These are phyloP conservation scores for Colletotrichum sojae DNA, from an alignment of 2,329 filamentous ascomycete genomes.

Conservation along the genomic window DNA sequence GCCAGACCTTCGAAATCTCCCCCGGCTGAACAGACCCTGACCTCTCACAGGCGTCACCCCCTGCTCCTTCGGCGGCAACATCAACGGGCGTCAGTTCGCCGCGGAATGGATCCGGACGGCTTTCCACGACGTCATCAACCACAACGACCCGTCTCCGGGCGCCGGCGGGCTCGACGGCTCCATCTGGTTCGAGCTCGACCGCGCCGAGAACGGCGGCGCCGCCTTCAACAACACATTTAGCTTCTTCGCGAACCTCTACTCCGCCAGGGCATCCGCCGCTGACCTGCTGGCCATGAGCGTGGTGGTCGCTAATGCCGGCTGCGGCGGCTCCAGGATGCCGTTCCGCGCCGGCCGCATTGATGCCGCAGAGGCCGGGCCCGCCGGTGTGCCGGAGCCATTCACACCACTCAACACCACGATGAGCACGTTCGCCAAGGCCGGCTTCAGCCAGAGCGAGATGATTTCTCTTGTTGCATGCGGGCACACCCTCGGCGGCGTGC, in stretches of 20 bases:
- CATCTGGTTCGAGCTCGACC: slow-evolving; percentile 49
- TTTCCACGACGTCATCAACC: slow-evolving; percentile 50
- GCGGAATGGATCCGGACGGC: slow-evolving; percentile 52
- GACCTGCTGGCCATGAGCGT: slow-evolving; percentile 52
- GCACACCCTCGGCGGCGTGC: slow-evolving; percentile 46
- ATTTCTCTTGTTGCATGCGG: slow-evolving; percentile 46
- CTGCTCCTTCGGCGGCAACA: slow-evolving; percentile 43
- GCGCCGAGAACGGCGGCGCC: slow-evolving; percentile 47
- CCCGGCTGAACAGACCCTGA: background rate
- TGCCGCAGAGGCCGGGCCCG: slow-evolving; percentile 44
- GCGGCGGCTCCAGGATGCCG: slow-evolving; percentile 45
- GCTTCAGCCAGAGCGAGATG: slow-evolving; percentile 45
- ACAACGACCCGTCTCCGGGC: slow-evolving; percentile 45
- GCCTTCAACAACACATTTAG: slow-evolving; percentile 50
- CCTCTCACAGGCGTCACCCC: slow-evolving; percentile 33
- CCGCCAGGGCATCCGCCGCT: slow-evolving; percentile 43
- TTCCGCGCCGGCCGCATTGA: slow-evolving; percentile 46
- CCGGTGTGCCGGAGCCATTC: slow-evolving; percentile 46
- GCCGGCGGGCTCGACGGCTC: slow-evolving; percentile 50
- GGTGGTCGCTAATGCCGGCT: slow-evolving; percentile 44
- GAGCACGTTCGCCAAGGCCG: slow-evolving; percentile 43
- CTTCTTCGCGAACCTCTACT: slow-evolving; percentile 45
- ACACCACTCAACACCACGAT: slow-evolving; percentile 43
- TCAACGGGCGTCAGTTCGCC: slow-evolving; percentile 45
- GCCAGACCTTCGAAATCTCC: background rate